These are phyloP conservation scores for Fusarium pilosicola DNA, from an alignment of 2,329 filamentous ascomycete species.

Conservation along the genomic window DNA sequence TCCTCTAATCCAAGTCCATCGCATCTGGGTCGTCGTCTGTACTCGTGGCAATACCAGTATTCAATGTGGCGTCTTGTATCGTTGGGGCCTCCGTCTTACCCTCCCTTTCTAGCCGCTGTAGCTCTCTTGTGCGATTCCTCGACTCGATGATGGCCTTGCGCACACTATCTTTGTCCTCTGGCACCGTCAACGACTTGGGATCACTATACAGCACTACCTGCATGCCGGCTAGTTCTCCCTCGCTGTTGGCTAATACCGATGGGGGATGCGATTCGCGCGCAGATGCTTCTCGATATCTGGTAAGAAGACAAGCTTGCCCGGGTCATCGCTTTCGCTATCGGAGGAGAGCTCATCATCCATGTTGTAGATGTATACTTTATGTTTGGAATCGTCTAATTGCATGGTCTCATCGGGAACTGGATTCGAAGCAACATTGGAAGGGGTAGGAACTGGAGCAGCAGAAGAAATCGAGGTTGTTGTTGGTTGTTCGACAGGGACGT, in stretches of 20 bases:
- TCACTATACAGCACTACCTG: constrained; percentile 87
- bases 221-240: constrained; percentile 67
- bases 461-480: constrained; percentile 35
- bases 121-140: constrained; percentile 72
- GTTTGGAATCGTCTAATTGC: constrained; percentile 85
- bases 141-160: constrained; percentile 86
- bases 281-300: constrained; percentile 88
- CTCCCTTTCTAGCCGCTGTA: constrained; percentile 57
- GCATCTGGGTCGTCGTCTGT: constrained; percentile 64
- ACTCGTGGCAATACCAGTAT: constrained; percentile 16
- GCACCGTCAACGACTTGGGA: constrained; percentile 78
- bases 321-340: constrained; percentile 56
- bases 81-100: constrained; percentile 17
- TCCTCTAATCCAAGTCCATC: constrained; percentile 71
- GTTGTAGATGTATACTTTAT: constrained; percentile 91
- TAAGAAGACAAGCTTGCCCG: constrained; percentile 76
- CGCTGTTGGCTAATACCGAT: constrained; percentile 68
- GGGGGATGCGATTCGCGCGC: constrained; percentile 72
- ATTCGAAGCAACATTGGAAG: constrained; percentile 24
- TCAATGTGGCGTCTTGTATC: constrained; percentile 17
- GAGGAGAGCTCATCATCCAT: constrained; percentile 85
- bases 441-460: constrained; percentile 31
- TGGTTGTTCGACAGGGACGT: constrained; percentile 69
- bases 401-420: constrained; percentile 67
- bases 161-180: constrained; percentile 79